Evolutionary conservation across 129 eudicot genomes (phyloP).

Genomic region (Ambrosia artemisiifolia): DNA sequence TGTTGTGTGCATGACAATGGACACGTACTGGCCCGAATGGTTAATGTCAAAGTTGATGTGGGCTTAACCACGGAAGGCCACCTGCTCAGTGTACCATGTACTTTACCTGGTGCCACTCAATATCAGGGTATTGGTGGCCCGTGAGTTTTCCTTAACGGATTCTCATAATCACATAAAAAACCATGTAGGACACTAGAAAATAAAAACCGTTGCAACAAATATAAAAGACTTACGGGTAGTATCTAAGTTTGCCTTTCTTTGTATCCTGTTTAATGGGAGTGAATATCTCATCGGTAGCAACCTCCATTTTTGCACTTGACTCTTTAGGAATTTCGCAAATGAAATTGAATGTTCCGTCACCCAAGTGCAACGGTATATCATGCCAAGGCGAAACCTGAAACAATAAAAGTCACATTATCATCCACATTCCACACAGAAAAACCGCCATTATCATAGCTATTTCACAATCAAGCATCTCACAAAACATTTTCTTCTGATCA

Average conservation of each 20-base stretch:
- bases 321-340: constrained; percentile 94
- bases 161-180: not conserved
- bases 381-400: constrained; percentile 97
- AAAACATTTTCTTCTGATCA: not conserved
- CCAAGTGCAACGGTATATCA: constrained; percentile 87
- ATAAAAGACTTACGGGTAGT: constrained; percentile 72
- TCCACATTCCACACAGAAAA: not conserved
- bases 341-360: constrained; percentile 89
- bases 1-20: not conserved
- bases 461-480: not conserved
- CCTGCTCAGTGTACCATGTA: no score
- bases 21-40: not conserved
- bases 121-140: not conserved
- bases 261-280: constrained; percentile 99
- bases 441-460: constrained; percentile 6
- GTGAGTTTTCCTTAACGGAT: not conserved
- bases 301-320: constrained; percentile 99
- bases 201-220: not conserved
- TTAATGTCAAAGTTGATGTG: not conserved
- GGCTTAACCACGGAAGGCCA: not conserved
- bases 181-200: not conserved
- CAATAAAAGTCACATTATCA: not conserved
- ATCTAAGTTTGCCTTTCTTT: constrained; percentile 93
- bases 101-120: not conserved
- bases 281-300: constrained; percentile 82